Percentiles rank a stretch among this genome's conserved stretches.
phyloP scores from a whole-genome alignment of 1,284 basidiomycete genomes.

The Rhodofomes roseus region DNA sequence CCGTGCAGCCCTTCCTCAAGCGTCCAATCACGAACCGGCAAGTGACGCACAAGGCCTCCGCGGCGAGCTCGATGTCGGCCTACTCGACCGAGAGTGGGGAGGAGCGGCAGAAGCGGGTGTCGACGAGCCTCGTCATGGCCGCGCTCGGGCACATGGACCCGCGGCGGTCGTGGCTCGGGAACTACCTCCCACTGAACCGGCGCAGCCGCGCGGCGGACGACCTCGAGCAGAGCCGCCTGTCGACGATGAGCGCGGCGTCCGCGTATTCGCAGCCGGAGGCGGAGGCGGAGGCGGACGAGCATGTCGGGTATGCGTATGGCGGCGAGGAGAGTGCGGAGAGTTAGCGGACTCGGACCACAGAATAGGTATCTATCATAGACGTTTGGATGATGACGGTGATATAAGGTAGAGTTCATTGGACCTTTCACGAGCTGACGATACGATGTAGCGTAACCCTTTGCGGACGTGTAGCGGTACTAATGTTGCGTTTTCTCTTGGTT shows the following conservation, averaged over 20 bases:
- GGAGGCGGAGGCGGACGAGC: constrained; percentile 15
- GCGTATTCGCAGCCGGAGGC: constrained; percentile 24
- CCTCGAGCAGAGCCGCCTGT: constrained; percentile 25
- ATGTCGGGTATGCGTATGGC: constrained; percentile 19
- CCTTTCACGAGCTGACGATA: constrained; percentile 4
- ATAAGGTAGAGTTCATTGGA: not conserved
- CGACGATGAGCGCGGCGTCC: constrained; percentile 28
- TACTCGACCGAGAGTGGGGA: constrained; percentile 34
- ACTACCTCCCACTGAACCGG: constrained; percentile 20
- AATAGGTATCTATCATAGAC: not conserved
- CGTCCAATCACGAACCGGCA: constrained; percentile 13
- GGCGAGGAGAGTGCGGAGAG: constrained; percentile 15
- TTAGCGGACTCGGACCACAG: no score
- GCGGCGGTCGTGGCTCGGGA: constrained; percentile 22
- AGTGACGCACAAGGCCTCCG: constrained; percentile 23
- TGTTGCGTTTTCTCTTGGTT: constrained; percentile 1
- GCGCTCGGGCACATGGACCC: constrained; percentile 20
- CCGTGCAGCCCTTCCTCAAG: constrained; percentile 13
- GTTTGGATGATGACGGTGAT: not conserved
- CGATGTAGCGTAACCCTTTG: not conserved
- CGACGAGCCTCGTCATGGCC: constrained; percentile 24
- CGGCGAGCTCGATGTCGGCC: constrained; percentile 27
- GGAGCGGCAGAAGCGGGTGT: constrained; percentile 21
- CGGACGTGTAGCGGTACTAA: constrained; percentile 2
- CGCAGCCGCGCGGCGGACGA: constrained; percentile 15